phyloP scores from a whole-genome alignment of 2,329 filamentous ascomycete genomes.

The Phialophora macrospora region DNA sequence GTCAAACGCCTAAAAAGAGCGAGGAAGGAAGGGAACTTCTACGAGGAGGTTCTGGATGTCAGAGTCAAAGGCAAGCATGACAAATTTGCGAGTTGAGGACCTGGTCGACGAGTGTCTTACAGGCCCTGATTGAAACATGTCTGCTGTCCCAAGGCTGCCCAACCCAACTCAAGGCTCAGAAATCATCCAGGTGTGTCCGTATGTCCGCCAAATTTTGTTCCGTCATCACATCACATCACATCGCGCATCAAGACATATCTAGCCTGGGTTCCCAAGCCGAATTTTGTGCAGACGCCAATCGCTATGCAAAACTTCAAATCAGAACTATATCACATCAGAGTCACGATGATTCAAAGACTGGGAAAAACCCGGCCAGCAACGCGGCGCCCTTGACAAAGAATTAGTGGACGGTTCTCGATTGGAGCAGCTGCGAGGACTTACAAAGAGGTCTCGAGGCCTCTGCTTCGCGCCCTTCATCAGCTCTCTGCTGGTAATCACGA shows the following conservation, averaged over 20 bases:
- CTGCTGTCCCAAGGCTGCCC: background rate
- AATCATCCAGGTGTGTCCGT: slow-evolving; percentile 1
- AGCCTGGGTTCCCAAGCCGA: background rate
- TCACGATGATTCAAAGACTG: slow-evolving; percentile 26
- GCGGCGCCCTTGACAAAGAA: slow-evolving; percentile 28
- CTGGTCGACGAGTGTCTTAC: background rate
- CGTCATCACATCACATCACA: slow-evolving; percentile 10
- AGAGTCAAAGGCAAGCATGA: slow-evolving; percentile 94
- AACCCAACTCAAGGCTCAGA: background rate
- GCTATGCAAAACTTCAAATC: slow-evolving; percentile 28
- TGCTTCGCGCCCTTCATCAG: slow-evolving; percentile 28
- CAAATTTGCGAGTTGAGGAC: slow-evolving; percentile 64
- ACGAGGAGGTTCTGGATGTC: slow-evolving; percentile 82
- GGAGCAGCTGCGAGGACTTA: slow-evolving; percentile 21
- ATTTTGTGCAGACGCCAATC: slow-evolving; percentile 21
- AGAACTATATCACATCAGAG: slow-evolving; percentile 6
- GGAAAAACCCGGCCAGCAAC: slow-evolving; percentile 31
- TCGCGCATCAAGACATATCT: slow-evolving; percentile 20
- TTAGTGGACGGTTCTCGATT: slow-evolving; percentile 7
- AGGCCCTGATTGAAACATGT: background rate
- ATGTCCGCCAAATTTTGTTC: slow-evolving; percentile 10
- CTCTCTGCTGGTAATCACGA: slow-evolving; percentile 32
- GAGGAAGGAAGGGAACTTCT: slow-evolving; percentile 82
- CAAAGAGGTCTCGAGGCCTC: slow-evolving; percentile 34
- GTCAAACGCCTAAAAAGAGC: slow-evolving; percentile 82